Conservation (phyloP, 73 alveolate genomes). For the Paraurostyla sp. region DNA sequence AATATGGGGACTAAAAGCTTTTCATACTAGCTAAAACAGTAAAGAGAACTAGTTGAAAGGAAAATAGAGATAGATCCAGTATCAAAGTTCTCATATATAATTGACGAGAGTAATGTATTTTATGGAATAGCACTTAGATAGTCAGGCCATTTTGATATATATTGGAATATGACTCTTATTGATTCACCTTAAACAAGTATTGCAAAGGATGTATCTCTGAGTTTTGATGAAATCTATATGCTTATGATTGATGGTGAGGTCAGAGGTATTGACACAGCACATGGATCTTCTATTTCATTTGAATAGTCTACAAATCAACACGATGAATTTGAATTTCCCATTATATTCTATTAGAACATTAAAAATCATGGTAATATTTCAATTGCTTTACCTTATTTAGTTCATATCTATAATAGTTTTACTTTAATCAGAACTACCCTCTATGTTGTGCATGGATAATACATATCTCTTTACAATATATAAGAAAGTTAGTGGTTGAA, state of each 20-base stretch:
- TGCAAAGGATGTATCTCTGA: slow-evolving; percentile 10
- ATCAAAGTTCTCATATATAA: neutral
- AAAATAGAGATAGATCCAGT: slow-evolving; percentile 9
- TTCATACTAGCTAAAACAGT: neutral
- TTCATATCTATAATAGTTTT: slow-evolving; percentile 7
- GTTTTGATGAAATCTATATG: slow-evolving; percentile 49
- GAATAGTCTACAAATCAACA: neutral
- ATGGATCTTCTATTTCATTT: slow-evolving; percentile 22
- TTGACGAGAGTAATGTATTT: neutral
- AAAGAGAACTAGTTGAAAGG: slow-evolving; percentile 22
- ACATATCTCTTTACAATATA: slow-evolving; percentile 14
- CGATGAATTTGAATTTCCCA: slow-evolving; percentile 32
- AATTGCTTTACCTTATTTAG: neutral
- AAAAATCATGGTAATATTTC: slow-evolving; percentile 26
- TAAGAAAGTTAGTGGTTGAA: slow-evolving; percentile 12
- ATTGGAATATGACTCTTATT: slow-evolving; percentile 45
- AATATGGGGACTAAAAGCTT: neutral
- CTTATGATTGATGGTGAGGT: slow-evolving; percentile 10
- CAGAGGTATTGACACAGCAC: neutral
- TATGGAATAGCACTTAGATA: slow-evolving; percentile 34
- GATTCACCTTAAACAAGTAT: slow-evolving; percentile 34
- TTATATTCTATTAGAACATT: slow-evolving; percentile 38
- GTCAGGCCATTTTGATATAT: slow-evolving; percentile 43
- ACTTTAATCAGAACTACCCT: slow-evolving; percentile 35
- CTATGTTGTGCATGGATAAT: slow-evolving; percentile 48